Base-by-base conservation (phyloP, 495 filamentous ascomycete species). In the Trichocladium uniseriatum region DNA sequence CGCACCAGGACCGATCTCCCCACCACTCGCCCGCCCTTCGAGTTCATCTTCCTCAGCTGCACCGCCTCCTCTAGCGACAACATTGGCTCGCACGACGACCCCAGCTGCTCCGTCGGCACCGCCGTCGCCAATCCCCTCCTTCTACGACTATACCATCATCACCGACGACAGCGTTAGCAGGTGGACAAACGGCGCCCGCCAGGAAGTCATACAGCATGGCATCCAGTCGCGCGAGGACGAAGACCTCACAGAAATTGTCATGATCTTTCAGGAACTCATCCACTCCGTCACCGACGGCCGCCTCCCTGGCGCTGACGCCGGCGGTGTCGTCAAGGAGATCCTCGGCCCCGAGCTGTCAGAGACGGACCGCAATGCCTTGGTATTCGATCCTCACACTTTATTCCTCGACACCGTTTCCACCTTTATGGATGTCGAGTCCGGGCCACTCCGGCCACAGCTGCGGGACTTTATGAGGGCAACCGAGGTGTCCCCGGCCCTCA, bases 401-500 rank as follows among this genome's bases (percentile, higher is more conserved):
- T 95, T 98, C 58, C 77, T 96, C 38, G 87, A 94, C 59, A 83
- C 76, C 2, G 63, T 96, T 21, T 84, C 87, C 2, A 80, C 89
- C 35, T 75, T 90, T 27, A 77, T 83, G 24, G 81, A 86, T 16
- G 71, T 79, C n/a, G 84, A 89, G 47, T 72, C 75, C 2, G 56
- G 54, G 0, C 59, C 63, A 2, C 64, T 68, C 31, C 64, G 55
- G 18, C 63, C 60, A 13, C 63, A 69, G 32, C 59, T 82, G 21
- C 66, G 70, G 43, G 63, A 73, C 9, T 77, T 94, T 45, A 70
- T 92, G 24, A 69, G 76, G 22, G 80, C 86, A 13, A 84, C 83
- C 15, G 80, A 73, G 3, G 80, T 99, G 42, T 79, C 85, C 2
- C 72, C 84, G 0, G 66, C 74, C 11, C 67, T 85, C 29, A 81